phyloP scores from a whole-genome alignment of 2,329 filamentous ascomycete genomes.

The Neoascochyta sp. region DNA sequence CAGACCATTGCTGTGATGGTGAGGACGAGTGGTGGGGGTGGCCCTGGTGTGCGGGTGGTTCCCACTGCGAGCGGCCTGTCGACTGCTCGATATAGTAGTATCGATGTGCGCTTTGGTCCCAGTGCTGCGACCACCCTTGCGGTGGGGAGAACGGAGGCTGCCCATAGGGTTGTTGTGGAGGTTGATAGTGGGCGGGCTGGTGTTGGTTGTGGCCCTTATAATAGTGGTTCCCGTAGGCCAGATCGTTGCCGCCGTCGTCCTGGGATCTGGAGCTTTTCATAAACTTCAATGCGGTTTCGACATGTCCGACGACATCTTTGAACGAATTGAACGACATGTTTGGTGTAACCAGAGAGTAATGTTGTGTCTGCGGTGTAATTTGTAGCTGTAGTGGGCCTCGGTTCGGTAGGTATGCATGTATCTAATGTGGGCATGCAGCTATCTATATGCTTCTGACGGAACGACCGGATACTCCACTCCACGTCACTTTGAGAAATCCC shows the following conservation, averaged over 20 bases:
- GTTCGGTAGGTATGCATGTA: too few species aligned
- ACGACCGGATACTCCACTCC: slow-evolving; percentile 2
- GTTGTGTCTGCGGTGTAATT: too few species aligned
- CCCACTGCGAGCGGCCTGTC: slow-evolving; percentile 61
- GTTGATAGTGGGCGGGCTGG: slow-evolving; percentile 3
- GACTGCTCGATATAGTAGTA: slow-evolving; percentile 62
- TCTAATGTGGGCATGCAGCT: too few species aligned
- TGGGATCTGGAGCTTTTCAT: slow-evolving; percentile 6
- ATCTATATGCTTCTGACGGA: slow-evolving; percentile 6
- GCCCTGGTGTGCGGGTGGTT: slow-evolving; percentile 27
- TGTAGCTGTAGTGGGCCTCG: too few species aligned
- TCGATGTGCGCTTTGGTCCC: slow-evolving; percentile 56
- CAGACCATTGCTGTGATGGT: slow-evolving; percentile 4
- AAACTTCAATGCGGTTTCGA: slow-evolving; percentile 9
- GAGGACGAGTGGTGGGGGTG: slow-evolving; percentile 1
- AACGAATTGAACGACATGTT: slow-evolving; percentile 7
- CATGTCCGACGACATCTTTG: slow-evolving; percentile 7
- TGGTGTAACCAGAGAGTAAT: too few species aligned
- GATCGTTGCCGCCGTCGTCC: slow-evolving; percentile 1
- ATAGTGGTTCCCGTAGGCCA: slow-evolving; percentile 6
- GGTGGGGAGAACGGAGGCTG: slow-evolving; percentile 19
- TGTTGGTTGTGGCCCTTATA: slow-evolving; percentile 6
- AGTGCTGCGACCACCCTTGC: slow-evolving; percentile 58
- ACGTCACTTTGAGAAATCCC: slow-evolving; percentile 2
- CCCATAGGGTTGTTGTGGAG: slow-evolving; percentile 6